Conservation (phyloP, 2,329 filamentous ascomycete genomes). For the Tolypocladium endophyticum region DNA sequence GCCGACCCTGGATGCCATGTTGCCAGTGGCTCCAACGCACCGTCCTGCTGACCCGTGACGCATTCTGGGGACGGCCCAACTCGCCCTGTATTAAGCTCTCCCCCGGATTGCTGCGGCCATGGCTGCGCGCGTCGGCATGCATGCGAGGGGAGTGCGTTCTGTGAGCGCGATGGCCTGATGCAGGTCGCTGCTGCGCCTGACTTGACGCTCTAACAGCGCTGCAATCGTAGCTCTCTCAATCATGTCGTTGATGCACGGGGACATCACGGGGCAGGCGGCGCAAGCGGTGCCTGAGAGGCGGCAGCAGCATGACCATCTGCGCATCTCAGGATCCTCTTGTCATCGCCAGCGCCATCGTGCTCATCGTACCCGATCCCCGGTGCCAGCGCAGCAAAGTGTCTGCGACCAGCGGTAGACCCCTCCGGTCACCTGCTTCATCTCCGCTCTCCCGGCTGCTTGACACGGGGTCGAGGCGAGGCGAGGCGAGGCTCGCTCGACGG, state of each 20-base stretch:
- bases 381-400: conserved; percentile 3
- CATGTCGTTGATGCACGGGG: not conserved
- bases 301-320: not conserved
- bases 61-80: not conserved
- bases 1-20: conserved; percentile 1
- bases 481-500: not conserved
- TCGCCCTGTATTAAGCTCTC: not conserved
- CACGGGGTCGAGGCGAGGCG: not conserved
- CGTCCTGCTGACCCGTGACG: conserved; percentile 8
- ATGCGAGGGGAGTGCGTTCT: not conserved
- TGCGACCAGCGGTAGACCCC: not conserved
- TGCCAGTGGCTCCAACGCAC: conserved; percentile 7
- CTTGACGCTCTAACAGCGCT: not conserved
- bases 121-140: not conserved
- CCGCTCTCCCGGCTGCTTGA: not conserved
- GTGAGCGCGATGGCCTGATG: not conserved
- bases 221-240: not conserved
- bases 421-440: conserved; percentile 3
- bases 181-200: not conserved
- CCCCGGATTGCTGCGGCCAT: not conserved
- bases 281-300: not conserved
- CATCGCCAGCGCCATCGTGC: not conserved
- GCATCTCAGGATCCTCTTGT: not conserved
- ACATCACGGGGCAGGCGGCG: not conserved
- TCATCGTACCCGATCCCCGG: conserved; percentile 2